Evolutionary conservation across 164 flowering plant species (phyloP).

Genomic region (Annona squamosa): DNA sequence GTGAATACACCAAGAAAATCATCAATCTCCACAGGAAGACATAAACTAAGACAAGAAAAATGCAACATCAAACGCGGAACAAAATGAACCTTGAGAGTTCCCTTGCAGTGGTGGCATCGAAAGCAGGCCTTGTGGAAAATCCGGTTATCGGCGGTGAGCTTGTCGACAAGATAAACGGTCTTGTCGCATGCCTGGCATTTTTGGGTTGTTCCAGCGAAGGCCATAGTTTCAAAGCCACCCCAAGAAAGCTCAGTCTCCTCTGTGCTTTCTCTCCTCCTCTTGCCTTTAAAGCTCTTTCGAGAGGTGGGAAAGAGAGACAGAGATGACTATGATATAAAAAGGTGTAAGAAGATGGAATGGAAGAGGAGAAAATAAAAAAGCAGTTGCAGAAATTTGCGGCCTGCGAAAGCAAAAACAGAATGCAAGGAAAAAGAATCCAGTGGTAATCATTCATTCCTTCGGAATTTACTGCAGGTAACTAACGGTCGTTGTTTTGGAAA

Average conservation of each 20-base stretch:
- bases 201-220: slow-evolving; percentile 89
- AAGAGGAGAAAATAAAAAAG: not conserved
- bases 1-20: not conserved
- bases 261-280: not conserved
- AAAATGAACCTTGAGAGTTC: slow-evolving; percentile 71
- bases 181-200: slow-evolving; percentile 87
- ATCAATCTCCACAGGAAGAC: not conserved
- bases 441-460: not conserved
- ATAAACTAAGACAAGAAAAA: not conserved
- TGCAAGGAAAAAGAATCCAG: not conserved
- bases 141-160: slow-evolving; percentile 79
- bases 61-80: not conserved
- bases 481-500: not conserved
- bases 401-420: not conserved
- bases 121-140: slow-evolving; percentile 83
- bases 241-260: not conserved
- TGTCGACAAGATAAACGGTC: slow-evolving; percentile 82
- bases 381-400: not conserved
- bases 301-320: not conserved
- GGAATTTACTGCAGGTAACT: slow-evolving; percentile 1
- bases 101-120: slow-evolving; percentile 86
- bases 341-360: not conserved
- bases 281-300: not conserved
- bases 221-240: slow-evolving; percentile 33
- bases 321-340: not conserved